Conservation (phyloP, 2,329 filamentous ascomycete genomes). For the Cladophialophora psammophila region DNA sequence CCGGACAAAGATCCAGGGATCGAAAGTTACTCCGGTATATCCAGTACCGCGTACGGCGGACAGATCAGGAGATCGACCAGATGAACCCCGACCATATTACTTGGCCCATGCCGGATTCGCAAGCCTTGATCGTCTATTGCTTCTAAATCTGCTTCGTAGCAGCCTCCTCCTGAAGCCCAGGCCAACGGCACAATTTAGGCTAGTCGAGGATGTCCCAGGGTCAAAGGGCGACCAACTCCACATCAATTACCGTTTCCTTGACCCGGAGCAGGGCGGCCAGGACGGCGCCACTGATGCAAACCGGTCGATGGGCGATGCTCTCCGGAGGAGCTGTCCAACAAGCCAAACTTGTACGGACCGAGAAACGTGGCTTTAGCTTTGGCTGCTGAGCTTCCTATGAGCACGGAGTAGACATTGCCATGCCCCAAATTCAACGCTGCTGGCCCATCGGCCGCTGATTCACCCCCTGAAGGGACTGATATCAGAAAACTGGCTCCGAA, state of each 20-base stretch:
- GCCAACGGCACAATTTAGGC: constrained; percentile 4
- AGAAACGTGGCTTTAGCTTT: constrained; percentile 38
- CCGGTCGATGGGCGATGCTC: constrained; percentile 13
- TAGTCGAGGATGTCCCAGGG: constrained; percentile 8
- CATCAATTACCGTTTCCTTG: constrained; percentile 13
- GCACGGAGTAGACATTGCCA: constrained; percentile 7
- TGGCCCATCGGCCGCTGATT: constrained; percentile 4
- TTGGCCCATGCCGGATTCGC: not conserved
- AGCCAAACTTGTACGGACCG: constrained; percentile 29
- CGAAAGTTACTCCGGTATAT: constrained; percentile 2
- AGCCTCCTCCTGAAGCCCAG: constrained; percentile 16
- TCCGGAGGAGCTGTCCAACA: constrained; percentile 13
- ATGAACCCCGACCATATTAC: not conserved
- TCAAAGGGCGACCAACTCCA: constrained; percentile 12
- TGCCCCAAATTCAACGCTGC: not conserved
- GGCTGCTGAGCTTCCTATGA: constrained; percentile 20
- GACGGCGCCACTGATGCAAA: constrained; percentile 32
- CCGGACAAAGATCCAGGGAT: not conserved
- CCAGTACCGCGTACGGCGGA: not conserved
- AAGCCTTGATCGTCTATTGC: not conserved
- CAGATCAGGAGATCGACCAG: constrained; percentile 8
- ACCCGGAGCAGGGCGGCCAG: not conserved
- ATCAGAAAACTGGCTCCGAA: constrained; percentile 2
- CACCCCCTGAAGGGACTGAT: not conserved
- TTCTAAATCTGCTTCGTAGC: constrained; percentile 7